Evolutionary conservation across 352 stramenopile species (phyloP).

Genomic region (Globisporangium lucens): DNA sequence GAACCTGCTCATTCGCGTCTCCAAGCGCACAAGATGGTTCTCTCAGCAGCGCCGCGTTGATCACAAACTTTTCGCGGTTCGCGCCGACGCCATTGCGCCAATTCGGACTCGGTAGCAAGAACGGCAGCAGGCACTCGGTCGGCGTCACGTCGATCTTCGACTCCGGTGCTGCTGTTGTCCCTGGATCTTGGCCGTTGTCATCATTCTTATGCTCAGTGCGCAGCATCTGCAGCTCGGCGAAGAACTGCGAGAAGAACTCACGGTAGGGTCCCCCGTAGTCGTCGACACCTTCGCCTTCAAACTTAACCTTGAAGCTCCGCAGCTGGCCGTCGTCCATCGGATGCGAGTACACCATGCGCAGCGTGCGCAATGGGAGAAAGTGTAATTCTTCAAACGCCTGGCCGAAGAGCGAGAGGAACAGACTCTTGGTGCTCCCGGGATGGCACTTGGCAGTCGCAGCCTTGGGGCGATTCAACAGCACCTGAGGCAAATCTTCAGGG

Average conservation of each 20-base stretch:
- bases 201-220: constrained; percentile 12
- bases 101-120: constrained; percentile 87
- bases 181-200: not conserved
- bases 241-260: constrained; percentile 91
- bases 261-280: constrained; percentile 94
- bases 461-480: constrained; percentile 86
- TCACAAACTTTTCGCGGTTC: constrained; percentile 83
- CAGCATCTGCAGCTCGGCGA: constrained; percentile 60
- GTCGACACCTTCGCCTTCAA: constrained; percentile 92
- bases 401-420: constrained; percentile 80
- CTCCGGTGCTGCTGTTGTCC: not conserved
- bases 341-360: constrained; percentile 90
- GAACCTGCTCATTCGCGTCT: not conserved
- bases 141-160: constrained; percentile 16
- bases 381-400: constrained; percentile 87
- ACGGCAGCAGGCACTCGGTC: constrained; percentile 67
- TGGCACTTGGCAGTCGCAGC: constrained; percentile 75
- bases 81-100: constrained; percentile 75
- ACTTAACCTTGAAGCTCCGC: constrained; percentile 93
- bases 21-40: not conserved
- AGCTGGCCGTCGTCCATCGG: constrained; percentile 91
- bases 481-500: constrained; percentile 80
- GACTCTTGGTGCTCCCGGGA: constrained; percentile 51
- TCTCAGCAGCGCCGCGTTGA: constrained; percentile 49
- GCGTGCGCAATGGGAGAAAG: constrained; percentile 62